Percentiles rank a stretch among this genome's conserved stretches.
phyloP scores from a whole-genome alignment of 495 filamentous ascomycete species.

The Penicillium maclennaniae region DNA sequence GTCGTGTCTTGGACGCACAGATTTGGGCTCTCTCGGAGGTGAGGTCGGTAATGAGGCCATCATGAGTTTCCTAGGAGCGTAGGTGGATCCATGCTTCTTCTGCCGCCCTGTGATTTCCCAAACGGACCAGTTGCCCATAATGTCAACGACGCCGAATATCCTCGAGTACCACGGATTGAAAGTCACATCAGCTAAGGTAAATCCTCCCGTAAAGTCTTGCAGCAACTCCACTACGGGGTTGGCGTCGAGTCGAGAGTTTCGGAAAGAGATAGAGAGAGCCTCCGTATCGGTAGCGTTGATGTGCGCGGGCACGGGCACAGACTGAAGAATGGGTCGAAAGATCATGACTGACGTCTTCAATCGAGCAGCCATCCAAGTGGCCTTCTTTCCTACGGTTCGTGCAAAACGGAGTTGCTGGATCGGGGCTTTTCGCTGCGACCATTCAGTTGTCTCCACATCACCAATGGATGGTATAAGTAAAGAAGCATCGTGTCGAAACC shows the following conservation, averaged over 20 bases:
- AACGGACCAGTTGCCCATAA: conserved; percentile 67
- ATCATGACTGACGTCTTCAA: conserved; percentile 53
- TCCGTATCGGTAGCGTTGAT: conserved; percentile 17
- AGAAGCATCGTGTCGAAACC: not conserved
- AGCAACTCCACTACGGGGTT: conserved; percentile 58
- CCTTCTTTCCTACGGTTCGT: conserved; percentile 41
- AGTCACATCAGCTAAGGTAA: conserved; percentile 63
- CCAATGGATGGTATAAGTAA: conserved; percentile 33
- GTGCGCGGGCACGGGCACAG: conserved; percentile 24
- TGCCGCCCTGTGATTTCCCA: conserved; percentile 60
- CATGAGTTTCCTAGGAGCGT: conserved; percentile 20
- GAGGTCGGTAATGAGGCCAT: conserved; percentile 28
- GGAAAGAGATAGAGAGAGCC: conserved; percentile 10
- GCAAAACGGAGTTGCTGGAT: conserved; percentile 68
- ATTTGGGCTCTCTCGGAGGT: conserved; percentile 18
- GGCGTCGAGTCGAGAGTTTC: conserved; percentile 54
- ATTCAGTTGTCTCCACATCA: conserved; percentile 46
- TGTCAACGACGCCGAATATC: conserved; percentile 71
- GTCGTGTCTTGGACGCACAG: conserved; percentile 32
- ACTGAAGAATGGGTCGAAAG: conserved; percentile 53
- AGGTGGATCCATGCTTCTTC: conserved; percentile 26
- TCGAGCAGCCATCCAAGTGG: conserved; percentile 61
- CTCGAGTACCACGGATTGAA: conserved; percentile 73
- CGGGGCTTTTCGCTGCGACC: conserved; percentile 51
- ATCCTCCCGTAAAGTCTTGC: conserved; percentile 50